A percentile compares a stretch with the other conserved stretches of the same genome.
These are phyloP conservation scores for Scheffersomyces lignosus DNA, from an alignment of 805 yeast species.

Conservation along the genomic window DNA sequence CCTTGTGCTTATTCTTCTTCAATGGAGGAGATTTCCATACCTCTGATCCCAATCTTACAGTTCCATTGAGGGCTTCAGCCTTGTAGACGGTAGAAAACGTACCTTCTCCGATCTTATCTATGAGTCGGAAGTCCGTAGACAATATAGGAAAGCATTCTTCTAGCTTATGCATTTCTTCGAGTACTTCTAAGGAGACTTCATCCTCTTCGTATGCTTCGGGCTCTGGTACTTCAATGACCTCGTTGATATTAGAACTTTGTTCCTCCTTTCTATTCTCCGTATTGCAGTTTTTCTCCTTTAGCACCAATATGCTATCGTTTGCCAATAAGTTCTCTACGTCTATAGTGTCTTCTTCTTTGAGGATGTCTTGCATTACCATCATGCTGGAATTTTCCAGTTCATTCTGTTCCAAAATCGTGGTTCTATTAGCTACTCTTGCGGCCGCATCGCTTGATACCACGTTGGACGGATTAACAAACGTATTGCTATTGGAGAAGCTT, in stretches of 20 bases:
- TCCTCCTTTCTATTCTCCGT: conserved; percentile 1
- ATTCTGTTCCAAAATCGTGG: background rate
- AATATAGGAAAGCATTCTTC: conserved; percentile 56
- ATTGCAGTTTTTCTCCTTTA: background rate
- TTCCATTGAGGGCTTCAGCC: conserved; percentile 53
- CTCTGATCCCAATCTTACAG: conserved; percentile 37
- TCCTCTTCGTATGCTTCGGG: conserved; percentile 32
- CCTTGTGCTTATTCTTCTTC: conserved; percentile 23
- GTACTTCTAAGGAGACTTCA: conserved; percentile 51
- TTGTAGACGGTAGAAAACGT: conserved; percentile 63
- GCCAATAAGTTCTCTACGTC: background rate
- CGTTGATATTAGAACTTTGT: background rate
- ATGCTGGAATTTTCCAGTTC: too few species aligned
- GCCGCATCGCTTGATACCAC: background rate
- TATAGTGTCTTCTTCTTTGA: background rate
- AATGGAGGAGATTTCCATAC: conserved; percentile 48
- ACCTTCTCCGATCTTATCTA: conserved; percentile 67
- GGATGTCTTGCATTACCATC: background rate
- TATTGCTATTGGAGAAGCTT: background rate
- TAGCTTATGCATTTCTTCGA: conserved; percentile 57
- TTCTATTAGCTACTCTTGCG: background rate
- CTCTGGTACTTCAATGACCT: background rate
- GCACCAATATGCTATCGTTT: too few species aligned
- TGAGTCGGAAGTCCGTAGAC: conserved; percentile 45
- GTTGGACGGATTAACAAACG: too few species aligned